Conservation (phyloP, 2,329 filamentous ascomycete genomes). For the Ascochyta koolunga region DNA sequence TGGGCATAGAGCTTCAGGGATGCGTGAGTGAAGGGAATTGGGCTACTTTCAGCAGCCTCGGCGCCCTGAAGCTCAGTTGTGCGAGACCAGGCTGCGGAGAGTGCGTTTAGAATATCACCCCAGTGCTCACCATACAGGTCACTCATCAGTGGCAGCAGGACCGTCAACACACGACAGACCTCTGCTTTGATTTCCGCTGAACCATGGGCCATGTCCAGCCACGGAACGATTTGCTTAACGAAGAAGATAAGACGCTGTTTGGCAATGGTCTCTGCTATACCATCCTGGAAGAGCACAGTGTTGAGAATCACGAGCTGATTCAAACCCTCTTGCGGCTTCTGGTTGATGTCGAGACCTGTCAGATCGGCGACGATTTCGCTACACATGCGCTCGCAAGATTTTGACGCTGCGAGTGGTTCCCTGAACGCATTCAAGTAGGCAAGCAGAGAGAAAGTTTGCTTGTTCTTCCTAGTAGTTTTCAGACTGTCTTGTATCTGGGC, state of each 20-base stretch:
- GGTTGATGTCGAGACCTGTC: constrained; percentile 59
- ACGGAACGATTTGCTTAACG: constrained; percentile 76
- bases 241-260: constrained; percentile 79
- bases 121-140: constrained; percentile 91
- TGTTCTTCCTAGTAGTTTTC: constrained; percentile 35
- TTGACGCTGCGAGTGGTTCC: constrained; percentile 55
- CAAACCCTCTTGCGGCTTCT: constrained; percentile 52
- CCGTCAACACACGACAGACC: constrained; percentile 59
- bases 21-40: constrained; percentile 67
- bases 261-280: constrained; percentile 56
- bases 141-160: constrained; percentile 73
- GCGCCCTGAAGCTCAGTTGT: constrained; percentile 34
- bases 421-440: constrained; percentile 57
- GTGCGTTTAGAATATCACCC: constrained; percentile 57
- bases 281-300: constrained; percentile 57
- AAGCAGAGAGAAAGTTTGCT: constrained; percentile 55
- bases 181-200: constrained; percentile 62
- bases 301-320: constrained; percentile 62
- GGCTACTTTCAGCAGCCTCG: constrained; percentile 28
- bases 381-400: constrained; percentile 58
- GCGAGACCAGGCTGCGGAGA: constrained; percentile 47
- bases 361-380: constrained; percentile 67
- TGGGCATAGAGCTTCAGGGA: constrained; percentile 73
- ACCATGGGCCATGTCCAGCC: constrained; percentile 63
- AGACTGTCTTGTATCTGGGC: constrained; percentile 46